Conservation (phyloP, 1,284 basidiomycete species). For the Coriolopsis trogii region DNA sequence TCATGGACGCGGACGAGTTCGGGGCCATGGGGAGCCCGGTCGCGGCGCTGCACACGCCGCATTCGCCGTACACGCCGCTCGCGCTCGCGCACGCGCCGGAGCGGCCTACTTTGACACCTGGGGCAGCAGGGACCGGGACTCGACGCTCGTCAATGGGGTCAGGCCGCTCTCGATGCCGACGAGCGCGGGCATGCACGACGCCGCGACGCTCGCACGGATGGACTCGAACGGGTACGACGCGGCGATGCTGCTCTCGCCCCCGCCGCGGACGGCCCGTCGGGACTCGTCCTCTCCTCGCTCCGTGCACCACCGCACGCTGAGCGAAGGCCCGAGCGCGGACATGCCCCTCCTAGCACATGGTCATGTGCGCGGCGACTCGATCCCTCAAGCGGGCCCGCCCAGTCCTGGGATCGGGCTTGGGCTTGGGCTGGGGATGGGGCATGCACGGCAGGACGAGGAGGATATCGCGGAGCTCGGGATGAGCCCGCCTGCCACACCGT, state of each 20-base stretch:
- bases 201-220: too few species aligned
- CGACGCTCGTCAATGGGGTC: slow-evolving; percentile 6
- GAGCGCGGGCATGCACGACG: too few species aligned
- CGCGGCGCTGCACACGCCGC: too few species aligned
- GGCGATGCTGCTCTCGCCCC: slow-evolving; percentile 1
- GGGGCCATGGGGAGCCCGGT: slow-evolving; percentile 16
- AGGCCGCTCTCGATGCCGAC: too few species aligned
- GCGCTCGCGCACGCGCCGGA: too few species aligned
- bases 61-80: slow-evolving; percentile 11
- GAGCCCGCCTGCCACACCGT: background rate
- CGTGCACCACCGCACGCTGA: slow-evolving; percentile 29
- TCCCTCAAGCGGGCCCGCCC: too few species aligned
- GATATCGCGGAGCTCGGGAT: slow-evolving; percentile 20
- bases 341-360: slow-evolving; percentile 38
- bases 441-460: slow-evolving; percentile 5
- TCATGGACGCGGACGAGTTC: slow-evolving; percentile 30
- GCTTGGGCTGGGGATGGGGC: background rate
- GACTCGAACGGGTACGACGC: background rate
- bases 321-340: slow-evolving; percentile 27
- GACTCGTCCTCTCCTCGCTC: slow-evolving; percentile 20
- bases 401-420: background rate
- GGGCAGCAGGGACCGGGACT: slow-evolving; percentile 16
- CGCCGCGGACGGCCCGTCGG: slow-evolving; percentile 11
- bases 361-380: too few species aligned
- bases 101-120: slow-evolving; percentile 17